A percentile compares a stretch with the other conserved stretches of the same genome.
These are phyloP conservation scores for Aspergillus cejpii DNA, from an alignment of 2,329 filamentous ascomycete genomes.

Conservation along the genomic window DNA sequence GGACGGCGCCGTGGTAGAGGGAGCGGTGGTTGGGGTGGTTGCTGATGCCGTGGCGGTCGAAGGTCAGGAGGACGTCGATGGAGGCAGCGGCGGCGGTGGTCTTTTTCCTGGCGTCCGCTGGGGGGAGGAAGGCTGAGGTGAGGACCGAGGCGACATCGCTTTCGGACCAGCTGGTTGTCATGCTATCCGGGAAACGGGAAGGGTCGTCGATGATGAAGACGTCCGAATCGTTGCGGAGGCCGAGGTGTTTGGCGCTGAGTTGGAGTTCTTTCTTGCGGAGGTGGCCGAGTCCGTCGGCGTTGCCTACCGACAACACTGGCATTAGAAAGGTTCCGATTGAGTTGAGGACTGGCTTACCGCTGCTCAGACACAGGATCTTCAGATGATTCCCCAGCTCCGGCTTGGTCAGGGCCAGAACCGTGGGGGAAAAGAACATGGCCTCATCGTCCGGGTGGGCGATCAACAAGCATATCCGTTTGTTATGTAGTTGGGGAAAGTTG, in stretches of 20 bases:
- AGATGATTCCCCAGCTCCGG: conserved; percentile 80
- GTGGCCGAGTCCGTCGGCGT: conserved; percentile 81
- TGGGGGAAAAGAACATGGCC: conserved; percentile 98
- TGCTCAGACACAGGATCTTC: conserved; percentile 88
- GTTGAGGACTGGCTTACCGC: conserved; percentile 47
- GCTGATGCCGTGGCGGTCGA: conserved; percentile 76
- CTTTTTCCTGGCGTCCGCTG: conserved; percentile 37
- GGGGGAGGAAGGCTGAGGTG: conserved; percentile 61
- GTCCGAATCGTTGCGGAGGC: conserved; percentile 66
- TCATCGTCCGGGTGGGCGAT: conserved; percentile 98
- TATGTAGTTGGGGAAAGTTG: conserved; percentile 56
- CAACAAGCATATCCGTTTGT: conserved; percentile 83
- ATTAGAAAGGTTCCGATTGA: too few species aligned
- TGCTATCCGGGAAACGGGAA: conserved; percentile 76
- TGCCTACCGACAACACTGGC: too few species aligned
- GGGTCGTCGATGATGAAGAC: conserved; percentile 78
- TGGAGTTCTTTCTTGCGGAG: conserved; percentile 76
- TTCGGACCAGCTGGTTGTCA: conserved; percentile 71
- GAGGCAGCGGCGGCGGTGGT: conserved; percentile 38
- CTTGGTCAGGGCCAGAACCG: conserved; percentile 72
- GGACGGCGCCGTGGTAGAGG: conserved; percentile 70
- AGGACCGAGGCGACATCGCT: conserved; percentile 64
- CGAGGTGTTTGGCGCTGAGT: conserved; percentile 70
- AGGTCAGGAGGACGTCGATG: conserved; percentile 83
- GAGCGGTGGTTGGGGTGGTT: conserved; percentile 90